A percentile compares a stretch with the other conserved stretches of the same genome.
Conservation (phyloP, 73 alveolate genomes). For the Paramecium caudatum region DNA sequence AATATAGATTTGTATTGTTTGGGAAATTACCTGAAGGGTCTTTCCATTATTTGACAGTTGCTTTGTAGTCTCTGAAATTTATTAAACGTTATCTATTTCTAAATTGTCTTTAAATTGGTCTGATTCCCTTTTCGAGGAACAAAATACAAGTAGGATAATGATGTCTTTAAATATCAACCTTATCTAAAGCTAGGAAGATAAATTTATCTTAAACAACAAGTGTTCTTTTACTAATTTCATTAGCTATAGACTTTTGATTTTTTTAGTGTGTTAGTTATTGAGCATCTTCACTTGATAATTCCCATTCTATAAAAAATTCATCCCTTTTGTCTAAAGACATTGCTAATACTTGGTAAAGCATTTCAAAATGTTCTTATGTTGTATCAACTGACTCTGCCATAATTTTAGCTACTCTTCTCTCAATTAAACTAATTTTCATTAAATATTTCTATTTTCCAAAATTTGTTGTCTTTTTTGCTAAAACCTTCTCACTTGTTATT, state of each 20-base stretch:
- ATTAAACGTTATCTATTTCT: constrained; percentile 31
- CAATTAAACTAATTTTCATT: constrained; percentile 4
- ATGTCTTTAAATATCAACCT: neutral
- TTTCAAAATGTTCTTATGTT: constrained; percentile 27
- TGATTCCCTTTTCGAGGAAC: constrained; percentile 56
- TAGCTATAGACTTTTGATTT: constrained; percentile 7
- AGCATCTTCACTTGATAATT: constrained; percentile 41
- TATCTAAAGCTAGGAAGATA: constrained; percentile 5
- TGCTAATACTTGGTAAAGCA: neutral
- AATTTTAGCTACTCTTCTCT: constrained; percentile 37
- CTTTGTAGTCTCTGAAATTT: constrained; percentile 33
- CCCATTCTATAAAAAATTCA: constrained; percentile 30
- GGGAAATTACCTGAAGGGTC: neutral
- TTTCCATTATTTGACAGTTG: constrained; percentile 39
- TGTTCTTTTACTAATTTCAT: constrained; percentile 55
- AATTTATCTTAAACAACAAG: constrained; percentile 28
- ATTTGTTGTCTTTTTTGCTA: constrained; percentile 20
- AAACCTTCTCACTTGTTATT: neutral
- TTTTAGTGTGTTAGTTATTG: neutral
- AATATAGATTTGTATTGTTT: neutral
- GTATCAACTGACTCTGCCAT: neutral
- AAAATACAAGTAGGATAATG: neutral
- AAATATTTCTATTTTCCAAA: constrained; percentile 48
- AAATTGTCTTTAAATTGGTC: constrained; percentile 37
- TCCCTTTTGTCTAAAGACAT: constrained; percentile 13